phyloP scores from a whole-genome alignment of 352 stramenopile species.

The Globisporangium parvum region DNA sequence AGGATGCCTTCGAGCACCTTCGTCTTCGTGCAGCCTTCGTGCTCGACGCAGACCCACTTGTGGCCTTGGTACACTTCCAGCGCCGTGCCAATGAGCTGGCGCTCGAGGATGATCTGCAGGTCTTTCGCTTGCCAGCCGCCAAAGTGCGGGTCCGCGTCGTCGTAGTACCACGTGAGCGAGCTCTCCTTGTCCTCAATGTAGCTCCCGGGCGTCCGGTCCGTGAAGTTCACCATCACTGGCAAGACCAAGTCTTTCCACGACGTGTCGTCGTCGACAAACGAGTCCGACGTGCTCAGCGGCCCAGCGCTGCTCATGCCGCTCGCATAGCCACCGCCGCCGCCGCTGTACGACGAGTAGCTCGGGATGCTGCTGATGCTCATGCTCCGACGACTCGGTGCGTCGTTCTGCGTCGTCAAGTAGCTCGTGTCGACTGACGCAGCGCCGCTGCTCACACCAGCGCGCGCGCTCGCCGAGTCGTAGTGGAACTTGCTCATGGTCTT shows the following conservation, averaged over 20 bases:
- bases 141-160: constrained; percentile 80
- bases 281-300: constrained; percentile 30
- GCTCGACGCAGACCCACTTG: constrained; percentile 75
- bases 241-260: constrained; percentile 81
- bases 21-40: constrained; percentile 75
- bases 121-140: constrained; percentile 87
- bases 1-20: constrained; percentile 71
- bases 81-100: constrained; percentile 74
- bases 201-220: constrained; percentile 64
- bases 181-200: constrained; percentile 86
- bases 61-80: constrained; percentile 86
- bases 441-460: constrained; percentile 22
- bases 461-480: constrained; percentile 44
- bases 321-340: constrained; percentile 19
- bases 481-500: constrained; percentile 86
- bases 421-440: constrained; percentile 24
- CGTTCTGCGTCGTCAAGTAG: constrained; percentile 18
- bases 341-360: constrained; percentile 29
- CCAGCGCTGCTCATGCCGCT: constrained; percentile 14
- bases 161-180: constrained; percentile 86
- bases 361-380: constrained; percentile 44
- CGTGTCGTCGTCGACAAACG: constrained; percentile 49
- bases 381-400: constrained; percentile 19
- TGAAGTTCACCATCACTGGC: constrained; percentile 74
- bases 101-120: constrained; percentile 86